A percentile compares a stretch with the other conserved stretches of the same genome.
These are phyloP conservation scores for Candida morakotiae DNA, from an alignment of 805 yeast species.

Conservation along the genomic window DNA sequence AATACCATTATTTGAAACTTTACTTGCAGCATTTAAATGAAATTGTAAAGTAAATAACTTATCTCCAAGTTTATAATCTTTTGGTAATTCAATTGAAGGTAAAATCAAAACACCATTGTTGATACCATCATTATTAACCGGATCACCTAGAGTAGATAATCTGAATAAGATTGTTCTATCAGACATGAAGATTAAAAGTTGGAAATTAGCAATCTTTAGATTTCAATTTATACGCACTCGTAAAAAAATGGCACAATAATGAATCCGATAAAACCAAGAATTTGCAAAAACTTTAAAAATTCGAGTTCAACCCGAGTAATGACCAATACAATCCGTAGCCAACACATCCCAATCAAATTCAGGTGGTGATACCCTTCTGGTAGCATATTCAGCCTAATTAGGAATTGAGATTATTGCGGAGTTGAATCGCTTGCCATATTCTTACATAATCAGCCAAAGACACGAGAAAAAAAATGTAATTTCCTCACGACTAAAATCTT, in stretches of 20 bases:
- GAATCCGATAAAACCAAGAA: not conserved
- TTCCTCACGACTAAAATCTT: too few species aligned
- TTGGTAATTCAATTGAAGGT: slow-evolving; percentile 42
- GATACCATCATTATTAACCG: slow-evolving; percentile 31
- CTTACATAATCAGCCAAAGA: too few species aligned
- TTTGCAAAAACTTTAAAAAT: too few species aligned
- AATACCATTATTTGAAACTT: slow-evolving; percentile 64
- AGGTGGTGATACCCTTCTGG: too few species aligned
- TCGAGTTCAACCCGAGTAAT: too few species aligned
- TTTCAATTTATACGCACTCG: not conserved
- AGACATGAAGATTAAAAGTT: slow-evolving; percentile 5
- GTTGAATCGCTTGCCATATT: too few species aligned
- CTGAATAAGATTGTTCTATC: slow-evolving; percentile 40
- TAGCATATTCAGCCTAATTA: not conserved
- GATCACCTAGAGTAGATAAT: slow-evolving; percentile 46
- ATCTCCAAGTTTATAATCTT: slow-evolving; percentile 29
- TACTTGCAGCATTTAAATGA: slow-evolving; percentile 70
- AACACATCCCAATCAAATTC: too few species aligned
- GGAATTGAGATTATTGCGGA: not conserved
- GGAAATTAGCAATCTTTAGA: not conserved
- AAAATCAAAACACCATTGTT: slow-evolving; percentile 48
- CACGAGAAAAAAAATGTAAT: too few species aligned
- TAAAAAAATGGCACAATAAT: not conserved
- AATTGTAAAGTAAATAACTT: slow-evolving; percentile 52
- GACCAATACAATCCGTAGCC: too few species aligned